Base-by-base conservation (phyloP, 164 flowering plant genomes). In the Echeveria elegans region DNA sequence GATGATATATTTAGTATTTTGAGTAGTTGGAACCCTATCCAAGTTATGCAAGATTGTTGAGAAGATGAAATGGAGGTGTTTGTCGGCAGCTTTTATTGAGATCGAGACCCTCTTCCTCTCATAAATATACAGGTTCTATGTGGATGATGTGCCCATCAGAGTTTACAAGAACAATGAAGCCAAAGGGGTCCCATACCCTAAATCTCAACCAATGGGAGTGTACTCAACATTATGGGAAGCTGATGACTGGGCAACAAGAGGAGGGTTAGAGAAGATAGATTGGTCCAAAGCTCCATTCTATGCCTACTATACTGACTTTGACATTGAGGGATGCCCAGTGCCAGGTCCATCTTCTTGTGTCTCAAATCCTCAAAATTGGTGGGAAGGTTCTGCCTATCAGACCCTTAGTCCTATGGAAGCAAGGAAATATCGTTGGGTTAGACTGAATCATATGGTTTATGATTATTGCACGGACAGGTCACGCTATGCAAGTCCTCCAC, bases 161-260 rank as follows among this genome's bases (percentile, higher is more conserved):
- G 94, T 90, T 0, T 88, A 82, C 88, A 90, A 87, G 78, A 90
- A 90, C 88, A 79, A 82, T 58, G 92, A 85, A 67, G 88, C 85
- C 0, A 86, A 63, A 64, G 86, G 91, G 31, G 47, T 89, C 9
- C 89, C 92, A 38, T 93, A 32, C 74, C 98, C 97, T 1, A 88
- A 80, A 63, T 53, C 32, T 32, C 96, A 93, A 41, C 88, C 98
- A 5, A 93, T 93, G 98, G 90, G 92, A 37, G 74, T 93, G 15
- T 90, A 70, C 73, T 93, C 98, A 1, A 90, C 92, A 0, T 63
- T 93, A 21, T 93, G 98, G 98, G 94, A 93, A 72, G 98, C 98
- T 2, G 98, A 93, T 38, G 88, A 90, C 36, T 93, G 98, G 98
- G 98, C 98, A 0, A 93, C 98, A 6, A 81, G 97, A 32, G 98